Evolutionary conservation across 1,139 yeast genomes (phyloP), one percentile per base, ranked within the genome.

Genomic region (Suhomyces bokatorum): DNA sequence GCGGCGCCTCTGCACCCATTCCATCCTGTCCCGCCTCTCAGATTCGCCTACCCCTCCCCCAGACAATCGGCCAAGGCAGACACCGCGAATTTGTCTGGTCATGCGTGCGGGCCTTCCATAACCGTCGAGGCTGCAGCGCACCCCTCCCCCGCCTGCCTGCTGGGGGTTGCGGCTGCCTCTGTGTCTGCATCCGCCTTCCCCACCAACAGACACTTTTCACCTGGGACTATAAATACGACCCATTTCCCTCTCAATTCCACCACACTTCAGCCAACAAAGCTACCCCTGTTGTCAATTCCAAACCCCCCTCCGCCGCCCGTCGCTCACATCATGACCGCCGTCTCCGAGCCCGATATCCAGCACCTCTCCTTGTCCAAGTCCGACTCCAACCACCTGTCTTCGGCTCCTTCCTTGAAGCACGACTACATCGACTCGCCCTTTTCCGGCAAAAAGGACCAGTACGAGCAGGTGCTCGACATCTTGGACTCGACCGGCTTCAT

Each of bases 401-500:
- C 74, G 22, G 63, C 67, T 28, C 59, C 63, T 32, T 63, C 68
- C 42, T 55, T 62, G 48, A 70, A 69, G 50, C 74, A 67, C 30
- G 97, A 90, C 50, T 90, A 91, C 70, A 80, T 81, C 49, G 80
- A 86, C 43, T 74, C 81, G 39, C 86, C 88, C 4, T 91, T 89
- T 60, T 78, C 82, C 33, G 96, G 95, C 33, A 89, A 88, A 63
- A 86, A 84, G 57, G 78, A 79, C 46, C 98, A 93, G 64, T 78
- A 84, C 62, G 93, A 84, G 50, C 77, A 80, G 45, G 97, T 93
- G 35, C 80, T 89, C 67, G 96, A 89, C 62, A 77, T 83, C 41
- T 73, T 93, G 50, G 97, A 89, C 62, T 75, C 80, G 48, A 82
- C 85, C 39, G 97, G 97, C 0, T 87, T 91, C 60, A 87, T 93